Evolutionary conservation across 441 rosid genomes (phyloP).

Genomic region (Capsella rubella): DNA sequence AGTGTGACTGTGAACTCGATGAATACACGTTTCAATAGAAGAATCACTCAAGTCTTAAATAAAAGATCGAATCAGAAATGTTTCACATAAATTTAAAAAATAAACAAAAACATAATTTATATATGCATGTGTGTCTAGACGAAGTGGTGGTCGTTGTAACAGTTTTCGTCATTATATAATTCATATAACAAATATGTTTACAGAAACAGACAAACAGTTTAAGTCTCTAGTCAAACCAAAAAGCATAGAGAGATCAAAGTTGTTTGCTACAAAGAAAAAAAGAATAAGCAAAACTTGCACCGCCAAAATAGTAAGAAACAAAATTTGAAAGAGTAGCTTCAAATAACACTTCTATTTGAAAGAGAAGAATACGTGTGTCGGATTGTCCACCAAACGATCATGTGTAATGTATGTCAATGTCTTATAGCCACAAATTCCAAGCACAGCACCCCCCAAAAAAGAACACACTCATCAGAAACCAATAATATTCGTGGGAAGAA

Average conservation of each 20-base stretch:
- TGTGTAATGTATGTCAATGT: neutral
- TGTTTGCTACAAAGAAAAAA: neutral
- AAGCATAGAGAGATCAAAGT: neutral
- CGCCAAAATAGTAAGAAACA: slow-evolving; percentile 28
- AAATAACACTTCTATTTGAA: neutral
- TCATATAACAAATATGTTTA: neutral
- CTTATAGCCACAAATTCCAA: too few species aligned
- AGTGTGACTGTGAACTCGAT: neutral
- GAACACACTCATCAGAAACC: neutral
- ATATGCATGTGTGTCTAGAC: slow-evolving; percentile 6
- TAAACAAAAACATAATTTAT: neutral
- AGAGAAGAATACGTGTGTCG: neutral
- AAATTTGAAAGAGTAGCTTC: neutral
- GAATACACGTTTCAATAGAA: neutral
- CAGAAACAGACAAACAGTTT: neutral
- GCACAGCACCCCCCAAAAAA: neutral
- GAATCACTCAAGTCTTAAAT: neutral
- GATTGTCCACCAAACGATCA: neutral
- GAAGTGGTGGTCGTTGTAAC: slow-evolving; percentile 9
- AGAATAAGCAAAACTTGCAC: slow-evolving; percentile 1
- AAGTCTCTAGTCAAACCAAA: slow-evolving; percentile 1
- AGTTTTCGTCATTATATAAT: neutral
- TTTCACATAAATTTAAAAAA: neutral
- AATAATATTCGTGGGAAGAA: neutral
- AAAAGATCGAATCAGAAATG: slow-evolving; percentile 7